A percentile compares a stretch with the other conserved stretches of the same genome.
phyloP scores from a whole-genome alignment of 2,329 filamentous ascomycete species.

The Phialophora tarda region DNA sequence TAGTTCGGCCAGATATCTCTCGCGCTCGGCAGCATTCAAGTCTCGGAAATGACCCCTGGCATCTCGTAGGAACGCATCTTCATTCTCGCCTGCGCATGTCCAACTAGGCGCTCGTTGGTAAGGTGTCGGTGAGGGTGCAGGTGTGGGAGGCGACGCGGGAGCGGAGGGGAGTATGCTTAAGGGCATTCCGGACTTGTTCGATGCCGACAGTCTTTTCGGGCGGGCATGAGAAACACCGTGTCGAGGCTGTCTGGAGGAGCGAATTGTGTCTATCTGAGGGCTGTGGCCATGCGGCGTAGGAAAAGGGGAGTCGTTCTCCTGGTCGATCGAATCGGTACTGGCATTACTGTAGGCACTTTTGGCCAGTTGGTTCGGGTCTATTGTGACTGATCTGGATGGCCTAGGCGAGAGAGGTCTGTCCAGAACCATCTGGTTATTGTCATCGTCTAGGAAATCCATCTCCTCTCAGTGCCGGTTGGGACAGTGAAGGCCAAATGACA shows the following conservation, averaged over 20 bases:
- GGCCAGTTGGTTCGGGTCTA: constrained; percentile 36
- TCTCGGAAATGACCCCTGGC: constrained; percentile 80
- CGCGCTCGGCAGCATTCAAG: constrained; percentile 75
- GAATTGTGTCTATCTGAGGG: constrained; percentile 42
- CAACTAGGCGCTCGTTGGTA: constrained; percentile 63
- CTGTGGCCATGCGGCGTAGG: constrained; percentile 41
- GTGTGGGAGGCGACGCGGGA: constrained; percentile 70
- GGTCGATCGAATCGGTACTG: constrained; percentile 41
- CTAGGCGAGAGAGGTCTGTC: constrained; percentile 38
- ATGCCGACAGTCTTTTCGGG: constrained; percentile 37
- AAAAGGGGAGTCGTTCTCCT: constrained; percentile 43
- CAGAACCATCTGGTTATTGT: constrained; percentile 22
- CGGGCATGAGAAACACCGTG: constrained; percentile 41
- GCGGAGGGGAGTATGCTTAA: constrained; percentile 68
- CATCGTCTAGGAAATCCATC: constrained; percentile 32
- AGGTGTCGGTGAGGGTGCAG: constrained; percentile 69
- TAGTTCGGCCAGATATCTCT: constrained; percentile 82
- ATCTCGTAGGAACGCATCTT: constrained; percentile 81
- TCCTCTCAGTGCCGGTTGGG: constrained; percentile 16
- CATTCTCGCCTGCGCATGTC: constrained; percentile 63
- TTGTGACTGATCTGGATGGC: constrained; percentile 33
- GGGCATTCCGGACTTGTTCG: constrained; percentile 55
- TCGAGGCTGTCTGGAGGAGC: constrained; percentile 43
- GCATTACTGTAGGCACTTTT: constrained; percentile 25
- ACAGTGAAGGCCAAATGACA: constrained; percentile 10